These are phyloP conservation scores for Citrus unshiu DNA, from an alignment of 345 rosid species.

Conservation along the genomic window DNA sequence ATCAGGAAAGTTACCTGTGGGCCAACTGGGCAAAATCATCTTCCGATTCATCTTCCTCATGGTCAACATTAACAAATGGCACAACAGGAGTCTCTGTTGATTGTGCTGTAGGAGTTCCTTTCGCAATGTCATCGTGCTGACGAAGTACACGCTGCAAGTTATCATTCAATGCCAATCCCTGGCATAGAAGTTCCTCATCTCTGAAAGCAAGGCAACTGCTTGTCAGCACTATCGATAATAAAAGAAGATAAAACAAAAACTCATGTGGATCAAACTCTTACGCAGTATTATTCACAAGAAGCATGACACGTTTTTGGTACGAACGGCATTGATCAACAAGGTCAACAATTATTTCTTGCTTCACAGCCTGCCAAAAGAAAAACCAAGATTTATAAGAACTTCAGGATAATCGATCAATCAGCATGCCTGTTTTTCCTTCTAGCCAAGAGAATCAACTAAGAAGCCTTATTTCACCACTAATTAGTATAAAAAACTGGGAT, in stretches of 20 bases:
- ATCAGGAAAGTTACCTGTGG: slow-evolving; percentile 47
- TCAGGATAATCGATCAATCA: neutral
- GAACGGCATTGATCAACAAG: slow-evolving; percentile 88
- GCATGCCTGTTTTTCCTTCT: neutral
- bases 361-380: slow-evolving; percentile 56
- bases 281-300: slow-evolving; percentile 72
- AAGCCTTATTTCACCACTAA: neutral
- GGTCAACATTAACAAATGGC: slow-evolving; percentile 58
- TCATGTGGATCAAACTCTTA: slow-evolving; percentile 33
- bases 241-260: neutral
- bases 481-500: neutral
- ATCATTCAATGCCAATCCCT: slow-evolving; percentile 87
- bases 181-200: slow-evolving; percentile 75
- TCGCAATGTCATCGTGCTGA: slow-evolving; percentile 74
- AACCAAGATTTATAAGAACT: slow-evolving; percentile 4
- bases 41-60: slow-evolving; percentile 79
- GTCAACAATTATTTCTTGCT: slow-evolving; percentile 85
- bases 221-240: slow-evolving; percentile 19
- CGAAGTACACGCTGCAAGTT: slow-evolving; percentile 77
- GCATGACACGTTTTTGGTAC: slow-evolving; percentile 76
- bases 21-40: slow-evolving; percentile 87
- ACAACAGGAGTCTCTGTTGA: slow-evolving; percentile 34
- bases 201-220: slow-evolving; percentile 32
- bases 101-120: slow-evolving; percentile 45
- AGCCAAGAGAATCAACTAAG: neutral